Percentiles rank a stretch among this genome's conserved stretches.
Evolutionary conservation across 2,329 filamentous ascomycete genomes (phyloP).

Genomic region (Venturia asperata): DNA sequence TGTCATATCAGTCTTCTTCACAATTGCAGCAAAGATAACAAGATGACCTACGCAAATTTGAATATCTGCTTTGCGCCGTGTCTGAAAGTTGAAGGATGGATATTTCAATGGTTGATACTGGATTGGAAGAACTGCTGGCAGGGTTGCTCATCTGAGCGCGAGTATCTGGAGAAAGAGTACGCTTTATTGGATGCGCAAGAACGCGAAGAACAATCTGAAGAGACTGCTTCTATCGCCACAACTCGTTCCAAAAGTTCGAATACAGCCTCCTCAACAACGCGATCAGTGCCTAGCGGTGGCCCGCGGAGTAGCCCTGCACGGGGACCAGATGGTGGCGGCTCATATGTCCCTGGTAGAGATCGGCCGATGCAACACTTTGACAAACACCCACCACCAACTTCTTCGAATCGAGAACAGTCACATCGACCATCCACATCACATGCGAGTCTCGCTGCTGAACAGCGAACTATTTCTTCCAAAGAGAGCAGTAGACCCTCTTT

Average conservation of each 20-base stretch:
- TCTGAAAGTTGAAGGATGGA: constrained; percentile 91
- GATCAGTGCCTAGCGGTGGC: not conserved
- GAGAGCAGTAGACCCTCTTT: constrained; percentile 16
- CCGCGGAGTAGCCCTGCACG: constrained; percentile 2
- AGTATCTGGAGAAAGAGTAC: constrained; percentile 66
- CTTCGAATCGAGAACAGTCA: not conserved
- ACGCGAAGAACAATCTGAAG: constrained; percentile 23
- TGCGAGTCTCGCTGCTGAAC: constrained; percentile 1
- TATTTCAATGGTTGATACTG: constrained; percentile 90
- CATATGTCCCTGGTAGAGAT: not conserved
- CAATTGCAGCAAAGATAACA: constrained; percentile 90
- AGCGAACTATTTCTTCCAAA: constrained; percentile 15
- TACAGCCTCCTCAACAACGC: not conserved
- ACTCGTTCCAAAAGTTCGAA: constrained; percentile 11
- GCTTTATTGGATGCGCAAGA: constrained; percentile 24
- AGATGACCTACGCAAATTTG: constrained; percentile 94
- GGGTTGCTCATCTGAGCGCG: constrained; percentile 84
- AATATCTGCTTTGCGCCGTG: constrained; percentile 97
- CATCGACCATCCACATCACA: constrained; percentile 10
- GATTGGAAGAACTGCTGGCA: constrained; percentile 98
- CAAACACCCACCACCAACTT: constrained; percentile 6
- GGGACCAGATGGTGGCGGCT: not conserved
- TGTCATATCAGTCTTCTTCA: constrained; percentile 89
- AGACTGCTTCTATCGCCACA: constrained; percentile 11
- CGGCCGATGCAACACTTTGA: constrained; percentile 16